phyloP scores from a whole-genome alignment of 176 grass and related monocot species.

The Carex pumila region DNA sequence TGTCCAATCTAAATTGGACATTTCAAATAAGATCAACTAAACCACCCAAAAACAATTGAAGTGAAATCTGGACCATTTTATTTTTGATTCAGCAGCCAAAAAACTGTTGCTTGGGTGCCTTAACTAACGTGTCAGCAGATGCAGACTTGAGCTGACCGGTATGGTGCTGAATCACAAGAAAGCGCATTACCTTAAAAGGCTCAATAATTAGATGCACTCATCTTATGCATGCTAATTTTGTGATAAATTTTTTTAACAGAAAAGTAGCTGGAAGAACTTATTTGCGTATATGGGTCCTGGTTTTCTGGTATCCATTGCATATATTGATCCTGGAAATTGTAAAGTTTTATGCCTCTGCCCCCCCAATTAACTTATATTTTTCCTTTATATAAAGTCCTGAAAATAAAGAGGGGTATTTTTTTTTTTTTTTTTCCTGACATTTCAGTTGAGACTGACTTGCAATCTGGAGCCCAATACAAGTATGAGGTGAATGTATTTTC shows the following conservation, averaged over 20 bases:
- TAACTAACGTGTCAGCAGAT: not conserved
- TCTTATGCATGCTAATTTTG: slow-evolving; percentile 12
- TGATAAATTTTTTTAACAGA: slow-evolving; percentile 39
- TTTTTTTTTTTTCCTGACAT: not conserved
- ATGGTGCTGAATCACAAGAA: not conserved
- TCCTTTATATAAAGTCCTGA: too few relatives aligned
- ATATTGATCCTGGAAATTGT: slow-evolving; percentile 99
- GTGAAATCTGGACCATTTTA: not conserved
- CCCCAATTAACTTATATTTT: not conserved
- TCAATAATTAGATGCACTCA: not conserved
- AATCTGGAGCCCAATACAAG: slow-evolving; percentile 87
- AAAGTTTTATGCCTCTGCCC: slow-evolving; percentile 20
- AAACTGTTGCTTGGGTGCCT: not conserved
- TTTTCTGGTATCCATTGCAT: slow-evolving; percentile 93
- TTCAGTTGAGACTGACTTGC: slow-evolving; percentile 92
- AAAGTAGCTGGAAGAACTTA: slow-evolving; percentile 86
- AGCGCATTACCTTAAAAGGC: not conserved
- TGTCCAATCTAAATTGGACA: not conserved
- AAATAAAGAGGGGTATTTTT: not conserved
- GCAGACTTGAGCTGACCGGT: not conserved
- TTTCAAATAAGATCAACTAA: not conserved
- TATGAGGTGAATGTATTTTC: slow-evolving; percentile 63
- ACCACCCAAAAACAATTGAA: not conserved
- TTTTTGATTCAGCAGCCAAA: not conserved
- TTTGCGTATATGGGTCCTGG: slow-evolving; percentile 91